These are phyloP conservation scores for Juncus effusus DNA, from an alignment of 176 grass and related monocot species.

Conservation along the genomic window DNA sequence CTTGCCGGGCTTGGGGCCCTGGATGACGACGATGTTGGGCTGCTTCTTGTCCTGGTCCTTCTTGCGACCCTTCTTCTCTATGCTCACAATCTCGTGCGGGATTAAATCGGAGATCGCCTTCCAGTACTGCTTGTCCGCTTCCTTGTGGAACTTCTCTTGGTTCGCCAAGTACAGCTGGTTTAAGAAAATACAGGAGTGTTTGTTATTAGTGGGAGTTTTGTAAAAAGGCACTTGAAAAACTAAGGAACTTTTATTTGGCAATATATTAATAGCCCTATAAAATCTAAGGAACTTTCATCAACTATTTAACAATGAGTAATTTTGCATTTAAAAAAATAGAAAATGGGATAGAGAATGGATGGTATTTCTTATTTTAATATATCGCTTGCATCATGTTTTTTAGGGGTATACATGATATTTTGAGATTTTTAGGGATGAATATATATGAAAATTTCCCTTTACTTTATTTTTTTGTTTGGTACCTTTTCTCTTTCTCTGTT, in stretches of 20 bases:
- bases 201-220: too few species aligned
- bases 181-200: not conserved
- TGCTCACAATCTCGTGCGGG: conserved; percentile 52
- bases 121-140: conserved; percentile 59
- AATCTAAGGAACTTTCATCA: too few species aligned
- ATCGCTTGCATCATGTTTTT: too few species aligned
- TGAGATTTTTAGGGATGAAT: too few species aligned
- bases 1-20: conserved; percentile 66
- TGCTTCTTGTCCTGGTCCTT: conserved; percentile 44
- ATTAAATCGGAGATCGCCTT: conserved; percentile 70
- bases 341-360: too few species aligned
- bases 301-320: too few species aligned
- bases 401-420: too few species aligned
- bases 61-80: conserved; percentile 59
- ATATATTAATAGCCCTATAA: too few species aligned
- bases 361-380: too few species aligned
- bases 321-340: too few species aligned
- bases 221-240: too few species aligned
- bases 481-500: conserved; percentile 78
- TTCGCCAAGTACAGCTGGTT: conserved; percentile 48
- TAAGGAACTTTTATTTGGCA: too few species aligned
- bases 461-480: conserved; percentile 10
- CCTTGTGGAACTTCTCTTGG: conserved; percentile 72
- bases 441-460: not conserved
- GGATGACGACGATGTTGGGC: conserved; percentile 44